Conservation (phyloP, 2,329 filamentous ascomycete species). For the Thelonectria blattea region DNA sequence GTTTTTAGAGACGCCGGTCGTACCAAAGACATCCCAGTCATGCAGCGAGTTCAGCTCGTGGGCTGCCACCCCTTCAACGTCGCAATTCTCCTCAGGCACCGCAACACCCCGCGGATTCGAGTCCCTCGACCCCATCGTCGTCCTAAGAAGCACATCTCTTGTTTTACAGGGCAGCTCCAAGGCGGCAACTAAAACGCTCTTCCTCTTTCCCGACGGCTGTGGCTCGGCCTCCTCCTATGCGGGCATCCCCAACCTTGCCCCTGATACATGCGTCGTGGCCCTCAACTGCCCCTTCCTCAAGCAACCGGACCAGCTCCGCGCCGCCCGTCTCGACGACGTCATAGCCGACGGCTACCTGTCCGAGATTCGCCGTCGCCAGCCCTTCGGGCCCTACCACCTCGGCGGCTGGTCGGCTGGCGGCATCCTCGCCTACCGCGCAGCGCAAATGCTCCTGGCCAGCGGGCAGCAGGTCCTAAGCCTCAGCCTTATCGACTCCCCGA, state of each 20-base stretch:
- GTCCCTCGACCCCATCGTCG: background rate
- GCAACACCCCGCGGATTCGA: background rate
- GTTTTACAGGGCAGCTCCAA: slow-evolving; percentile 8
- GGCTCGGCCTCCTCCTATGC: slow-evolving; percentile 13
- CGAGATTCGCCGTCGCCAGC: slow-evolving; percentile 56
- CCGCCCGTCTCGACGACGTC: background rate
- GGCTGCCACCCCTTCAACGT: background rate
- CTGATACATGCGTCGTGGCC: background rate
- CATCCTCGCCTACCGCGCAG: slow-evolving; percentile 71
- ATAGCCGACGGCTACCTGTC: slow-evolving; percentile 4
- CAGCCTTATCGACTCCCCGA: slow-evolving; percentile 16
- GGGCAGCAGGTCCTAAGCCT: slow-evolving; percentile 11
- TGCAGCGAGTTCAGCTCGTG: too few relatives aligned
- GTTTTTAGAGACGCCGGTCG: background rate
- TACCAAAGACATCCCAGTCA: background rate
- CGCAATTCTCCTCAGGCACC: background rate
- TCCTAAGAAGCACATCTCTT: background rate
- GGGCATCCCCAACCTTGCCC: background rate
- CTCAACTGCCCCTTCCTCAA: background rate
- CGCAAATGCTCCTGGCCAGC: slow-evolving; percentile 33
- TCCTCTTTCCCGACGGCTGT: slow-evolving; percentile 14
- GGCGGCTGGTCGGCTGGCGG: slow-evolving; percentile 79
- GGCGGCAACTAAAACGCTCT: background rate
- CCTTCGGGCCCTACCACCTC: slow-evolving; percentile 69
- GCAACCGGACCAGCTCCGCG: background rate